Percentiles rank a stretch among this genome's conserved stretches.
These are phyloP conservation scores for Lentinula aciculospora DNA, from an alignment of 768 basidiomycete genomes.

Conservation along the genomic window DNA sequence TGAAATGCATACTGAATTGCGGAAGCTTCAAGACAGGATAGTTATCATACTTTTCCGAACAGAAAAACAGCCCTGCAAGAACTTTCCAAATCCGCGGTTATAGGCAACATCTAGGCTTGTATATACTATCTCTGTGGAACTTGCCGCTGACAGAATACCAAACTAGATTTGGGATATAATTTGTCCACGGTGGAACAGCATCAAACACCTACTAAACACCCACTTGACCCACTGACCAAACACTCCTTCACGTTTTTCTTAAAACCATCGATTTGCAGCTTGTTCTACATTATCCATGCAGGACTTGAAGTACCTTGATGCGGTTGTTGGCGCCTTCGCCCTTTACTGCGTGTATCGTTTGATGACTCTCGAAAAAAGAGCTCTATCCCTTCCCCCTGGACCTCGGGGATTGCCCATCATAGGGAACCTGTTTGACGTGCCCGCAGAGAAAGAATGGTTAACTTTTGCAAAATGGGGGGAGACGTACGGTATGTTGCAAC, in stretches of 20 bases:
- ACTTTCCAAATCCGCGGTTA: background rate
- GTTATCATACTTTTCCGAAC: no score
- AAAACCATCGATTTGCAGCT: background rate
- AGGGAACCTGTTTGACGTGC: slow-evolving; percentile 16
- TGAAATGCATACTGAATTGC: no score
- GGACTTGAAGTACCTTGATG: background rate
- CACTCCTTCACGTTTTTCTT: background rate
- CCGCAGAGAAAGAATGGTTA: slow-evolving; percentile 11
- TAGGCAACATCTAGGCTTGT: background rate
- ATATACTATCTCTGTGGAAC: background rate
- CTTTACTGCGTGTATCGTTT: slow-evolving; percentile 1
- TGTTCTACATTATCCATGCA: background rate
- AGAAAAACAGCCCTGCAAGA: background rate
- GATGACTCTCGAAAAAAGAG: background rate
- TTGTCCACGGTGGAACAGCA: background rate
- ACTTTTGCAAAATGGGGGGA: slow-evolving; percentile 16
- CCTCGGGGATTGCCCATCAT: slow-evolving; percentile 14
- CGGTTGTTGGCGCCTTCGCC: background rate
- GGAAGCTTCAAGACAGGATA: background rate
- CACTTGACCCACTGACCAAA: background rate
- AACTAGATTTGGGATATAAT: slow-evolving; percentile 1
- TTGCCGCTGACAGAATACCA: background rate
- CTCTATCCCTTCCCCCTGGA: slow-evolving; percentile 8
- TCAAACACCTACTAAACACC: background rate
- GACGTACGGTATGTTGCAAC: slow-evolving; percentile 12